Evolutionary conservation across 78 protist genomes (phyloP).

Genomic region (Protostelium mycophagum): DNA sequence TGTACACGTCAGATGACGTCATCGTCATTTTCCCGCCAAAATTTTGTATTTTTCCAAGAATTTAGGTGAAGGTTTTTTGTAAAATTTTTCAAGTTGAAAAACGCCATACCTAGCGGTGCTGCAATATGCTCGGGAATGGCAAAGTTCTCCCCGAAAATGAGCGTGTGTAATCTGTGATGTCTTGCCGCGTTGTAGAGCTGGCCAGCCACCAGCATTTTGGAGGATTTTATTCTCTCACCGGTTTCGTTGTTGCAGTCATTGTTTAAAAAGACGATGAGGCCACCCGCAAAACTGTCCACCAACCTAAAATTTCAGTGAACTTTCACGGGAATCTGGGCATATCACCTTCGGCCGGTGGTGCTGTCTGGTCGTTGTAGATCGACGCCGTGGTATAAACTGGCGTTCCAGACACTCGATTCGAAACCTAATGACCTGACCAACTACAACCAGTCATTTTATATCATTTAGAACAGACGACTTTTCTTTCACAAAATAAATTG

Average conservation of each 20-base stretch:
- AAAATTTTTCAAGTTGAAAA: too few species aligned
- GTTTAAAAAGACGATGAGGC: background rate
- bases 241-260: background rate
- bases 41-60: too few species aligned
- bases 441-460: too few species aligned
- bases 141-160: background rate
- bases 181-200: background rate
- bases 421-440: background rate
- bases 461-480: too few species aligned
- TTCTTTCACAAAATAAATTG: too few species aligned
- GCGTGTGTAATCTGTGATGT: background rate
- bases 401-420: background rate
- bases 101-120: background rate
- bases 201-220: background rate
- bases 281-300: background rate
- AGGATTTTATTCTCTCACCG: background rate
- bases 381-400: background rate
- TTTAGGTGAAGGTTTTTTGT: too few species aligned
- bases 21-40: too few species aligned
- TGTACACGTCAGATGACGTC: too few species aligned
- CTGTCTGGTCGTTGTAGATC: background rate
- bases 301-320: background rate
- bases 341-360: background rate
- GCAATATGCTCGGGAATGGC: background rate
- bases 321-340: background rate